Percentiles rank a stretch among this genome's conserved stretches.
Evolutionary conservation across 1,284 basidiomycete genomes (phyloP).

Genomic region (Salmacisia buchloeana): DNA sequence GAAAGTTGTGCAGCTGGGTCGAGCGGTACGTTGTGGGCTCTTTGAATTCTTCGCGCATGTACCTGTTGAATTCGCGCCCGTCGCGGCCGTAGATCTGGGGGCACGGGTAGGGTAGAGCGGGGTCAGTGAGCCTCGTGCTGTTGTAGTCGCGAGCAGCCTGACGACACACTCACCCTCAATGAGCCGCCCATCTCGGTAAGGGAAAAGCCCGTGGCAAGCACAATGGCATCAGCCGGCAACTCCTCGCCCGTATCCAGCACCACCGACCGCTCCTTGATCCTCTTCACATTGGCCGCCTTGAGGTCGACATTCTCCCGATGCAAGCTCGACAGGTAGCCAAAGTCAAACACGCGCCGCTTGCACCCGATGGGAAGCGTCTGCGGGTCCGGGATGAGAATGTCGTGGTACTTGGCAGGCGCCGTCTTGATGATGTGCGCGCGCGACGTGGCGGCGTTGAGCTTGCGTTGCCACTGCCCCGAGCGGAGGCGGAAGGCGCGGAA

Average conservation of each 20-base stretch:
- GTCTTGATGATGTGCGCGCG: conserved; percentile 27
- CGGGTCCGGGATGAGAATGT: conserved; percentile 33
- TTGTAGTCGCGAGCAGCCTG: neutral
- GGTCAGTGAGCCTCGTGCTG: neutral
- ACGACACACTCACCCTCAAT: neutral
- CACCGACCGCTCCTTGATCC: conserved; percentile 40
- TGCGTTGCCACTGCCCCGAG: conserved; percentile 23
- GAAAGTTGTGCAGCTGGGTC: conserved; percentile 9
- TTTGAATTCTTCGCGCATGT: neutral
- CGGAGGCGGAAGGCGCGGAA: neutral
- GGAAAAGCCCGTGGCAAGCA: conserved; percentile 46
- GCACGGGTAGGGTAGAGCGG: neutral
- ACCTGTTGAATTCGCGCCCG: neutral
- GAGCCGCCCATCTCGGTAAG: neutral
- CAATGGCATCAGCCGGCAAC: conserved; percentile 46
- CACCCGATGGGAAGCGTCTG: conserved; percentile 40
- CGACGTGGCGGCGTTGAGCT: conserved; percentile 18
- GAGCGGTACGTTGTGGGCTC: conserved; percentile 5
- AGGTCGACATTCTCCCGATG: conserved; percentile 35
- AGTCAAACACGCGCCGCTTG: conserved; percentile 45
- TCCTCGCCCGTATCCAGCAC: conserved; percentile 32
- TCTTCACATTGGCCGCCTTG: conserved; percentile 25
- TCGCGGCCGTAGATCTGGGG: conserved; percentile 22
- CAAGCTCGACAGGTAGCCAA: conserved; percentile 36
- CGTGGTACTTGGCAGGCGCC: conserved; percentile 44